These are phyloP conservation scores for Exidia glandulosa DNA, from an alignment of 768 basidiomycete species.

Conservation along the genomic window DNA sequence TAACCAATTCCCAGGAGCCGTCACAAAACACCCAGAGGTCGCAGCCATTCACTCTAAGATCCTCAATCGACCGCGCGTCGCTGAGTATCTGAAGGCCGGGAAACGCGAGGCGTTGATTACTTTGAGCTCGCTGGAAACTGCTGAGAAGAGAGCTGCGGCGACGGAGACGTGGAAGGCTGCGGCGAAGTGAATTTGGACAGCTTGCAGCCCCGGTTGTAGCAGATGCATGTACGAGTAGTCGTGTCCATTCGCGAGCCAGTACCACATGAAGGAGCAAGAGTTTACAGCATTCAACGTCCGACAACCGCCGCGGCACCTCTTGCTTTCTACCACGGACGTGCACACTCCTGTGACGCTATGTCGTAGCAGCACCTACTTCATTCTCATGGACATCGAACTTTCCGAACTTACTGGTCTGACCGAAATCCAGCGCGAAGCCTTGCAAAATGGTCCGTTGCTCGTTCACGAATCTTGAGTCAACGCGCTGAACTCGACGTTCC, in stretches of 20 bases:
- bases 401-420: neutral
- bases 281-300: too few relatives aligned
- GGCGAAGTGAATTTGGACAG: too few relatives aligned
- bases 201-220: too few relatives aligned
- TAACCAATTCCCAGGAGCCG: neutral
- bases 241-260: too few relatives aligned
- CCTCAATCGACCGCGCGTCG: neutral
- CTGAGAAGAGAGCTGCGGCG: neutral
- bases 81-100: neutral
- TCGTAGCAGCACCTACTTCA: too few relatives aligned
- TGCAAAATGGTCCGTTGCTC: neutral
- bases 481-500: neutral
- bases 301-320: too few relatives aligned
- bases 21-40: neutral
- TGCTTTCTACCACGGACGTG: too few relatives aligned
- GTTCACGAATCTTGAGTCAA: neutral
- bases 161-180: neutral
- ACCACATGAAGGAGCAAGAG: too few relatives aligned
- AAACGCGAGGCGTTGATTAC: neutral
- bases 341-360: too few relatives aligned
- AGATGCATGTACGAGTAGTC: too few relatives aligned
- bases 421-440: neutral
- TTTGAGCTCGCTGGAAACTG: neutral
- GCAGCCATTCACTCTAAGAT: neutral
- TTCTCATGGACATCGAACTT: neutral